A percentile compares a stretch with the other conserved stretches of the same genome.
phyloP scores from a whole-genome alignment of 495 filamentous ascomycete species.

The Talaromyces nanjingensis region DNA sequence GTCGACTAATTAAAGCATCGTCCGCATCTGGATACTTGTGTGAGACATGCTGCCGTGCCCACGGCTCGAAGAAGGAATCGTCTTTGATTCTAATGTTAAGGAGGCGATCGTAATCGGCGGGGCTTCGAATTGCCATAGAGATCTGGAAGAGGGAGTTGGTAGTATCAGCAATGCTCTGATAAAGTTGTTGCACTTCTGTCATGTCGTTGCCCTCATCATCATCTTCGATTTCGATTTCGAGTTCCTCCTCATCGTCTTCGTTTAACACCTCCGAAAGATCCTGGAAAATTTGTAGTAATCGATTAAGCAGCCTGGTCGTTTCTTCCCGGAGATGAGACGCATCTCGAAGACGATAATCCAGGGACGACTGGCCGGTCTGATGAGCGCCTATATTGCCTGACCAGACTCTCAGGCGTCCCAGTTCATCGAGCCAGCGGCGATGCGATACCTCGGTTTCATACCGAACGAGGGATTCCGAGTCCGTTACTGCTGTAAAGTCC shows the following conservation, averaged over 20 bases:
- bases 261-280: not conserved
- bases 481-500: no score
- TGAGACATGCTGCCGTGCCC: no score
- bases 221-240: no score
- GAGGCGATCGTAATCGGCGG: not conserved
- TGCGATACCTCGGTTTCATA: no score
- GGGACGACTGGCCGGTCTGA: constrained; percentile 29
- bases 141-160: not conserved
- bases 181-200: not conserved
- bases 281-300: not conserved
- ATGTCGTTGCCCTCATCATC: not conserved
- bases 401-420: no score
- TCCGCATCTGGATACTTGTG: no score
- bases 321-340: constrained; percentile 33
- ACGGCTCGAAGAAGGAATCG: no score
- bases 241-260: not conserved
- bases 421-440: no score
- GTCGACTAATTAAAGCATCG: no score
- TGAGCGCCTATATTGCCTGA: constrained; percentile 36
- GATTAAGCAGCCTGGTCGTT: not conserved
- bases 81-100: not conserved
- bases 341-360: constrained; percentile 39
- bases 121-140: not conserved
- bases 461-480: no score
- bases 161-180: not conserved